phyloP scores from a whole-genome alignment of 352 stramenopile genomes.

The Discostella stelligera region DNA sequence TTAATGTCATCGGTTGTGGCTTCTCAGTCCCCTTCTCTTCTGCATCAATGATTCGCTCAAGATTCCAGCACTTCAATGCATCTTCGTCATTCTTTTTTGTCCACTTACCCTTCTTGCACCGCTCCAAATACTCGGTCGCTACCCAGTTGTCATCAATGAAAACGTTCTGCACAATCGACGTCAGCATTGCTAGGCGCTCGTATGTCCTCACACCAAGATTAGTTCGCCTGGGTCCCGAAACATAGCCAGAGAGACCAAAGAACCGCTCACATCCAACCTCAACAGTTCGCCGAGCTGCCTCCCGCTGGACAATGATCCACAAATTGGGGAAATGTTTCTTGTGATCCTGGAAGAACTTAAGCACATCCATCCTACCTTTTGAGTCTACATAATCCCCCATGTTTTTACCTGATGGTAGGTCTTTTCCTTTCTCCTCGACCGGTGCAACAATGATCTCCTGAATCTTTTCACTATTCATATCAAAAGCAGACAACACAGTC shows the following conservation, averaged over 20 bases:
- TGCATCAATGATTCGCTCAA: constrained; percentile 3
- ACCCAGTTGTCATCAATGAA: not conserved
- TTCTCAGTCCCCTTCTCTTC: not conserved
- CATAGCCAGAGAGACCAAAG: constrained; percentile 32
- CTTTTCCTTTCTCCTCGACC: constrained; percentile 1
- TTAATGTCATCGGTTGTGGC: no score
- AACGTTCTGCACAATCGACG: not conserved
- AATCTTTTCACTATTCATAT: not conserved
- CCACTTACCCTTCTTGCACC: no score
- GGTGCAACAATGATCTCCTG: constrained; percentile 14
- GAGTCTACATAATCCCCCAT: constrained; percentile 17
- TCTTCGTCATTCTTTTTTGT: no score
- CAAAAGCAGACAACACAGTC: constrained; percentile 2
- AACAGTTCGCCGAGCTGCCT: constrained; percentile 9
- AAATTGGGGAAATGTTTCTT: constrained; percentile 19
- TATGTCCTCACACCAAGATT: constrained; percentile 2
- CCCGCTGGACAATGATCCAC: constrained; percentile 10
- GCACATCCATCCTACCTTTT: constrained; percentile 7
- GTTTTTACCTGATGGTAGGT: constrained; percentile 33
- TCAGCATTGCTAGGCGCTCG: constrained; percentile 12
- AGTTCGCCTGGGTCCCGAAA: constrained; percentile 12
- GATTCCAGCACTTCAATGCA: no score
- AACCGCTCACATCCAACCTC: constrained; percentile 33
- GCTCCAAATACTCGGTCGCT: no score
- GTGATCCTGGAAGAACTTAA: constrained; percentile 10